Evolutionary conservation across 257 asterid species (phyloP).

Genomic region (Nicotiana obtusifolia): DNA sequence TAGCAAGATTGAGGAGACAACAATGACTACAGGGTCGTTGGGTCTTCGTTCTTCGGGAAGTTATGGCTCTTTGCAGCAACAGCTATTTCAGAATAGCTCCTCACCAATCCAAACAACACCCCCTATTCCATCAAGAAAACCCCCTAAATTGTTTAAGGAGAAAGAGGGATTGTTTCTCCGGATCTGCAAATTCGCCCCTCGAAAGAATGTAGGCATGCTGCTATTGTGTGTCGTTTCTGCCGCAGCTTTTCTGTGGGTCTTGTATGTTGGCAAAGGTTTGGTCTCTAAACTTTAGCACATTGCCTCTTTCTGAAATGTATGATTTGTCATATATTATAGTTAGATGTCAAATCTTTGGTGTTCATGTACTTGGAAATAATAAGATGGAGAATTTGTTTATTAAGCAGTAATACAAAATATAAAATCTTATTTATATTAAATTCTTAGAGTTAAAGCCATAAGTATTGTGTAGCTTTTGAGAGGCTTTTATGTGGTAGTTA

Average conservation of each 20-base stretch:
- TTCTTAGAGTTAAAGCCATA: not conserved
- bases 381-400: not conserved
- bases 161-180: constrained; percentile 69
- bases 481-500: not conserved
- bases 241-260: constrained; percentile 68
- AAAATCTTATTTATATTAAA: not conserved
- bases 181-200: constrained; percentile 78
- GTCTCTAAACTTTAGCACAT: not conserved
- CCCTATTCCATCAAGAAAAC: constrained; percentile 47
- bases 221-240: constrained; percentile 66
- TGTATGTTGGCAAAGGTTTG: constrained; percentile 78
- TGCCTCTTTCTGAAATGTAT: not conserved
- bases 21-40: constrained; percentile 90
- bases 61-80: constrained; percentile 83
- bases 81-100: constrained; percentile 50
- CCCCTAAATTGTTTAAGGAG: constrained; percentile 76
- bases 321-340: not conserved
- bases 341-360: not conserved
- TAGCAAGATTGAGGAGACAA: constrained; percentile 42
- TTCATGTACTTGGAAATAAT: not conserved
- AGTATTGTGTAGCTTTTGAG: not conserved
- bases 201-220: constrained; percentile 94
- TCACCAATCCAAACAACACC: constrained; percentile 57
- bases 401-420: not conserved
- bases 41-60: constrained; percentile 97